Base-by-base conservation (phyloP, 495 filamentous ascomycete genomes). In the Annulohypoxylon nitens region DNA sequence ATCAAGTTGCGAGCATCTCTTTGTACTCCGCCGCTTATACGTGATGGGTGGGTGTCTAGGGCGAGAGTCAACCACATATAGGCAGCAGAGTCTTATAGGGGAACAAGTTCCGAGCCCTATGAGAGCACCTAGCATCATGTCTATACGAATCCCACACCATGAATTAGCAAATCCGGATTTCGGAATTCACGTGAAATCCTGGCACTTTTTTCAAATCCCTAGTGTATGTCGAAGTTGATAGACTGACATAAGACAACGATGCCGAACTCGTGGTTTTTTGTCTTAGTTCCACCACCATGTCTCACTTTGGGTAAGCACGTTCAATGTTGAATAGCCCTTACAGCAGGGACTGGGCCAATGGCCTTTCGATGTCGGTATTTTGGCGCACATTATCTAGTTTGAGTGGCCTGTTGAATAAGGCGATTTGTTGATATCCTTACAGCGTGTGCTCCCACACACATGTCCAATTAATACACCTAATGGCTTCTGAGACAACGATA, bases 351-450 rank as follows among this genome's bases (percentile, higher is more conserved):
- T 54, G 25, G 50, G 16, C 50, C 50, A 54, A 54, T 54, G 25
- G 25, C n/a, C 50, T 54, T 54, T 26, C 25, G n/a, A n/a, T 54
- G 7, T 33, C 14, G 50, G 30, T 30, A 54, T n/a, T 54, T 25
- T 54, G 50, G 23, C 50, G n/a, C 25, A 33, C 50, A 54, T 54
- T 54, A 16, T 54, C 25, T 30, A 33, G 25, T n/a, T 30, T 12
- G 23, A 33, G 50, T 54, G 50, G 50, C 50, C 25, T 54, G 25
- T 54, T 33, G 50, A 30, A 54, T 54, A 54, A 54, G 25, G 25
- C 50, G 23, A 54, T 54, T 54, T 54, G 23, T 54, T 26, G 25
- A 26, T n/a, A 54, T 54, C 50, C 50, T 33, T 54, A 54, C 25
- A 33, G n/a, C 10, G 25, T 54, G 48, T 25, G 50, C 33, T 33